Percentiles rank a stretch among this genome's conserved stretches.
Conservation (phyloP, 2,329 filamentous ascomycete species). For the Aureobasidium zeae region DNA sequence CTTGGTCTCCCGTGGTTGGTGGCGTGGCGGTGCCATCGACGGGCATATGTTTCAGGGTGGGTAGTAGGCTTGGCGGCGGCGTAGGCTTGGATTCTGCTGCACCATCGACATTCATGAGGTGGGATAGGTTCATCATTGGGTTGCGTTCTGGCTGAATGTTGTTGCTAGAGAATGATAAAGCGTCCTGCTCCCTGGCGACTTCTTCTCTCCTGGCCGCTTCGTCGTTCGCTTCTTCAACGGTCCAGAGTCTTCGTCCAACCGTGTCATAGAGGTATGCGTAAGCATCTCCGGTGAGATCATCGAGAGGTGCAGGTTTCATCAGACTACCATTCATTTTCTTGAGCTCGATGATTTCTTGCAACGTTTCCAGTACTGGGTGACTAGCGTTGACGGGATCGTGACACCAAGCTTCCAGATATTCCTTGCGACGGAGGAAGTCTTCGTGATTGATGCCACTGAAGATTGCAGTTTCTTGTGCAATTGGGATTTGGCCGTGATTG, state of each 20-base stretch:
- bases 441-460: conserved; percentile 57
- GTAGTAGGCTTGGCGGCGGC: no score
- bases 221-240: conserved; percentile 21
- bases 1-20: conserved; percentile 16
- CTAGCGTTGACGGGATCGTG: conserved; percentile 39
- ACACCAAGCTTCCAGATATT: conserved; percentile 51
- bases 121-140: conserved; percentile 26
- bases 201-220: conserved; percentile 16
- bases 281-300: conserved; percentile 87
- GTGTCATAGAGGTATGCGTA: conserved; percentile 70
- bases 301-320: conserved; percentile 76
- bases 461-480: conserved; percentile 54
- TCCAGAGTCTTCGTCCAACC: conserved; percentile 51
- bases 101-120: conserved; percentile 29
- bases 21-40: conserved; percentile 19
- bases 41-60: no score
- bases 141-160: conserved; percentile 20
- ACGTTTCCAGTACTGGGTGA: conserved; percentile 48
- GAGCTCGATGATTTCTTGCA: conserved; percentile 58
- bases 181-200: conserved; percentile 21
- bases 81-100: conserved; percentile 17
- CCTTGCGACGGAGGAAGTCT: conserved; percentile 52
- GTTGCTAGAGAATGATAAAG: conserved; percentile 11
- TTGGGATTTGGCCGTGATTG: conserved; percentile 45
- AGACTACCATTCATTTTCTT: conserved; percentile 76